Evolutionary conservation across 2,329 filamentous ascomycete species (phyloP).

Genomic region (Aspergillus thermomutatus): DNA sequence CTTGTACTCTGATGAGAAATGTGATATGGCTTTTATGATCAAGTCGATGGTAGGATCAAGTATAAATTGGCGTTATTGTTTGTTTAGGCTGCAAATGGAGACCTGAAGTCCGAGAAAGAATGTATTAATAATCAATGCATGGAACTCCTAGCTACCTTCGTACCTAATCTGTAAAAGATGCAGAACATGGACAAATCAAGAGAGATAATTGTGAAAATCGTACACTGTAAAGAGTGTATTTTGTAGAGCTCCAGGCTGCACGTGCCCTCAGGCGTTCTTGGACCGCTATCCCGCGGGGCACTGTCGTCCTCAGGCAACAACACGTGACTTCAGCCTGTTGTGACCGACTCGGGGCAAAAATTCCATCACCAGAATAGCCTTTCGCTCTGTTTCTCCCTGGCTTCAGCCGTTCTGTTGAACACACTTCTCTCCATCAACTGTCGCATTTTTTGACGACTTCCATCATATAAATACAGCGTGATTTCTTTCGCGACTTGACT

Average conservation of each 20-base stretch:
- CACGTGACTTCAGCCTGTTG: constrained; percentile 20
- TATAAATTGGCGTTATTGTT: constrained; percentile 9
- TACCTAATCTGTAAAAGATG: neutral
- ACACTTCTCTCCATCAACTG: constrained; percentile 16
- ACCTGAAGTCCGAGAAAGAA: neutral
- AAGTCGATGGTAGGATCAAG: constrained; percentile 1
- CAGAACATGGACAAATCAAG: neutral
- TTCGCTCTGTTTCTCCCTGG: constrained; percentile 27
- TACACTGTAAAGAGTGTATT: neutral
- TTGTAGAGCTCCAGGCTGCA: neutral
- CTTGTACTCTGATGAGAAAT: constrained; percentile 13
- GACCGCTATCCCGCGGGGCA: constrained; percentile 14
- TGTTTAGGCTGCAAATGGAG: neutral
- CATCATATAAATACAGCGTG: constrained; percentile 7
- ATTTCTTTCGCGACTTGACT: constrained; percentile 12
- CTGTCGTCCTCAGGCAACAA: constrained; percentile 15
- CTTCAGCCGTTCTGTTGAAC: constrained; percentile 19
- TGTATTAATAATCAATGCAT: neutral
- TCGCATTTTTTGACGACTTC: constrained; percentile 22
- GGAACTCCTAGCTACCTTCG: neutral
- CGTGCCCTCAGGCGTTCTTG: neutral
- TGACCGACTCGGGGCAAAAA: constrained; percentile 25
- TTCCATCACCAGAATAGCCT: constrained; percentile 26
- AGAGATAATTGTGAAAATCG: neutral
- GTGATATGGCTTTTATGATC: constrained; percentile 15